A percentile compares a stretch with the other conserved stretches of the same genome.
Conservation (phyloP, 345 rosid species). For the Anastatica hierochuntica region DNA sequence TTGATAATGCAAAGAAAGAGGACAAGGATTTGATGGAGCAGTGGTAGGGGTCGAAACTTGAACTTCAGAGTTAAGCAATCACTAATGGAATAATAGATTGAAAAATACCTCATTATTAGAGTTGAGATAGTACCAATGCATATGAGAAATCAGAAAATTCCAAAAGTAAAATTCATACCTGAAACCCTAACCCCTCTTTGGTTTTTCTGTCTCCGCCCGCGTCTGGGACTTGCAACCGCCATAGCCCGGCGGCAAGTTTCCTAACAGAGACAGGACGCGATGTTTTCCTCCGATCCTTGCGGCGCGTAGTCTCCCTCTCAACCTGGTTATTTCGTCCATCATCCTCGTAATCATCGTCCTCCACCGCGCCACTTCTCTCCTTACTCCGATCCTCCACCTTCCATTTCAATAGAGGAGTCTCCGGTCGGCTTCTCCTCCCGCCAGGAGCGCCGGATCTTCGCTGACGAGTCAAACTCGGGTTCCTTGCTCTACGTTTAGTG, state of each 20-base stretch:
- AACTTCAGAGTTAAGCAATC: slow-evolving; percentile 11
- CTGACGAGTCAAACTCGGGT: slow-evolving; percentile 40
- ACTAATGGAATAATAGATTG: background rate
- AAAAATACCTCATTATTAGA: background rate
- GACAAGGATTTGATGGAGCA: no score
- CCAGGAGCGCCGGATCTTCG: slow-evolving; percentile 37
- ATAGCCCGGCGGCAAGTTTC: slow-evolving; percentile 81
- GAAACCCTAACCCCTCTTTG: slow-evolving; percentile 51
- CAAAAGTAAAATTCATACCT: slow-evolving; percentile 28
- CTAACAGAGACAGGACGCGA: slow-evolving; percentile 51
- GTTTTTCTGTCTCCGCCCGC: slow-evolving; percentile 30
- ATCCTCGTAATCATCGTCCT: slow-evolving; percentile 33
- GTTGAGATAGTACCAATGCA: no score
- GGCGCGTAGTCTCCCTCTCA: slow-evolving; percentile 20
- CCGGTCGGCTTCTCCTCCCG: slow-evolving; percentile 59
- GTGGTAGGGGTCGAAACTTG: no score
- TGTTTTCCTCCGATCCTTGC: slow-evolving; percentile 28
- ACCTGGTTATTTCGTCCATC: slow-evolving; percentile 26
- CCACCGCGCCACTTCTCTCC: slow-evolving; percentile 20
- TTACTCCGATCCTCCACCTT: slow-evolving; percentile 46
- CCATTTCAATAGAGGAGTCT: slow-evolving; percentile 80
- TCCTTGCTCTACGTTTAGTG: slow-evolving; percentile 39
- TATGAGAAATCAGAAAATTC: no score
- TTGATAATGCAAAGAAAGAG: background rate
- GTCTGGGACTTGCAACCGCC: slow-evolving; percentile 74